These are phyloP conservation scores for Phylloporus sp. DNA, from an alignment of 768 basidiomycete species.

Conservation along the genomic window DNA sequence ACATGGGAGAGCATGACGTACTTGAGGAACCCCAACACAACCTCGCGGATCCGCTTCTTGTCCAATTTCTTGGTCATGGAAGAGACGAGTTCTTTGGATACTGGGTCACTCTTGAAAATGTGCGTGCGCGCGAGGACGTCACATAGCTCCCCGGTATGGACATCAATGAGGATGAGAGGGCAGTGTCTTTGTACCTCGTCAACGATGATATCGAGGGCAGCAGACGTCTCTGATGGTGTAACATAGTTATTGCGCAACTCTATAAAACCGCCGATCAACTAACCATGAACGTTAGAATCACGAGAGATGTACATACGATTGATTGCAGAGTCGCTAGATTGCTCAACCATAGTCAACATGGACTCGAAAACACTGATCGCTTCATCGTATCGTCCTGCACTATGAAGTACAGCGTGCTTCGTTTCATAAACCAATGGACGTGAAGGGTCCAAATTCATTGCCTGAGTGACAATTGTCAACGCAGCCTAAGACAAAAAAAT, in stretches of 20 bases:
- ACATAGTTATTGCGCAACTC: slow-evolving; percentile 1
- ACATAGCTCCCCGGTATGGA: neutral
- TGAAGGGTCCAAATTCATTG: neutral
- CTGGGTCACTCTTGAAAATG: neutral
- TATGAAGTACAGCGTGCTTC: neutral
- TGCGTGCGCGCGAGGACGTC: neutral
- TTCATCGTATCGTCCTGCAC: slow-evolving; percentile 1
- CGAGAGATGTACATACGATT: neutral
- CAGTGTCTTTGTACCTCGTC: neutral
- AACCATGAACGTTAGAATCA: neutral
- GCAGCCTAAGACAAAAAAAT: neutral
- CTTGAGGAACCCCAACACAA: slow-evolving; percentile 3
- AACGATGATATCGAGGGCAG: neutral
- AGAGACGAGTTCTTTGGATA: slow-evolving; percentile 4
- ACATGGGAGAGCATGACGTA: slow-evolving; percentile 13
- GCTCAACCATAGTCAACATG: slow-evolving; percentile 2
- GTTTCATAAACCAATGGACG: neutral
- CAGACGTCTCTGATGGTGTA: neutral
- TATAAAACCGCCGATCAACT: neutral
- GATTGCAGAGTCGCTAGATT: neutral
- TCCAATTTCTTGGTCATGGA: slow-evolving; percentile 9
- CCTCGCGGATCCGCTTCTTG: neutral
- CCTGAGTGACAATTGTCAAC: neutral
- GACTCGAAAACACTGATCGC: slow-evolving; percentile 1
- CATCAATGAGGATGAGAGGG: slow-evolving; percentile 2